These are phyloP conservation scores for Annulohypoxylon nitens DNA, from an alignment of 495 filamentous ascomycete species.

Conservation along the genomic window DNA sequence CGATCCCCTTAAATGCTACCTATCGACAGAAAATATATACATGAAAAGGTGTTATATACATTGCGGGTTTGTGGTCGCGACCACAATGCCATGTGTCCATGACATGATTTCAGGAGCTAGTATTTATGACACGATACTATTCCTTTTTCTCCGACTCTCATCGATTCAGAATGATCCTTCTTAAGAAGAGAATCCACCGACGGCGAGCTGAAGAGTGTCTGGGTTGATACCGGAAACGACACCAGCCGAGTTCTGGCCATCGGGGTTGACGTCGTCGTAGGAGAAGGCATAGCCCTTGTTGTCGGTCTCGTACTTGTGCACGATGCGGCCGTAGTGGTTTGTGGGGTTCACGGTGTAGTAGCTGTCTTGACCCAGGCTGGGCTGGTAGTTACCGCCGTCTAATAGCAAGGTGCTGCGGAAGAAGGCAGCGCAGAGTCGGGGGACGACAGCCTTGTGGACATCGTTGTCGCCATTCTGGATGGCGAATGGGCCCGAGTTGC, in stretches of 20 bases:
- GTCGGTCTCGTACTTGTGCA: conserved; percentile 60
- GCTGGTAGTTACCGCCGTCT: conserved; percentile 57
- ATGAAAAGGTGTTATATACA: conserved; percentile 40
- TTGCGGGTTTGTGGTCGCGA: conserved; percentile 2
- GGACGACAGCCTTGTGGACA: conserved; percentile 57
- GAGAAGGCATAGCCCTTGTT: conserved; percentile 62
- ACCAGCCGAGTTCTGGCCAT: conserved; percentile 53
- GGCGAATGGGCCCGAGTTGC: conserved; percentile 62
- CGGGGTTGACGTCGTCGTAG: conserved; percentile 64
- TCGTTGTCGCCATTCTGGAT: conserved; percentile 54
- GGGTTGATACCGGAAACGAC: conserved; percentile 48
- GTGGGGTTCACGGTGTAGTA: conserved; percentile 56
- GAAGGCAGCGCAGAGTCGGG: conserved; percentile 63
- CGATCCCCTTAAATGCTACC: conserved; percentile 34
- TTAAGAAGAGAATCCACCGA: conserved; percentile 40
- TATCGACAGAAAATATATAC: conserved; percentile 27
- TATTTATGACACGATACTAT: neutral
- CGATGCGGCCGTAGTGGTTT: conserved; percentile 59
- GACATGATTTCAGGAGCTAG: neutral
- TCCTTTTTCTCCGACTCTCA: neutral
- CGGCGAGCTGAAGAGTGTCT: conserved; percentile 24
- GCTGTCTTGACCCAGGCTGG: conserved; percentile 37
- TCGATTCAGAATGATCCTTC: neutral
- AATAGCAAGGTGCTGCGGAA: conserved; percentile 58
- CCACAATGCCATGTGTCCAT: conserved; percentile 21